Conservation (phyloP, 371 early-diverging fungal genomes). For the Mortierella sp. region DNA sequence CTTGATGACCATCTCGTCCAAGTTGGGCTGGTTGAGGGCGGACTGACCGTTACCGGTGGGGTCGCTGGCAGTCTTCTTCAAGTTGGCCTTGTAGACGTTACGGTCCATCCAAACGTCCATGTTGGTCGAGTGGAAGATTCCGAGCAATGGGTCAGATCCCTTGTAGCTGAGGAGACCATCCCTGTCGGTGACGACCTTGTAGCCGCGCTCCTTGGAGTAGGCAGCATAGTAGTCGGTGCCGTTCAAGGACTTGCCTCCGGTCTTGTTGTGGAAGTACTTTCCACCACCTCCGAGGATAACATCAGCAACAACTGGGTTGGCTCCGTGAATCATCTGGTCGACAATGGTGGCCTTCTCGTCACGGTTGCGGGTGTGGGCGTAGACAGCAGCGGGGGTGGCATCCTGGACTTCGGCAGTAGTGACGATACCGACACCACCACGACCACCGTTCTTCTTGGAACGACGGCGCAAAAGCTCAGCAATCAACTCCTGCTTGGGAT, state of each 20-base stretch:
- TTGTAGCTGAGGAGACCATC: constrained; percentile 61
- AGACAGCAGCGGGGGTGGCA: constrained; percentile 81
- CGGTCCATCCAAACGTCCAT: constrained; percentile 82
- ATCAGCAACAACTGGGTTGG: constrained; percentile 69
- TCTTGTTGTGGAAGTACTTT: constrained; percentile 62
- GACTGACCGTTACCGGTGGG: constrained; percentile 62
- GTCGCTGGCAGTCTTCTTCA: constrained; percentile 58
- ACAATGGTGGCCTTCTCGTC: constrained; percentile 64
- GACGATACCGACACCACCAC: constrained; percentile 74
- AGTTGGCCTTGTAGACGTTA: constrained; percentile 66
- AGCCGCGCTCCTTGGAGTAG: constrained; percentile 64
- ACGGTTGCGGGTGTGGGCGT: constrained; percentile 70
- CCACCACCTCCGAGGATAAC: constrained; percentile 78
- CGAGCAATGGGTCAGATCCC: constrained; percentile 68
- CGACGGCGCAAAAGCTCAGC: constrained; percentile 79
- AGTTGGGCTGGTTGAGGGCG: constrained; percentile 74
- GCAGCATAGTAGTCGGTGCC: constrained; percentile 65
- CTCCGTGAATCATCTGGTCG: constrained; percentile 73
- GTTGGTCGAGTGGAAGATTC: constrained; percentile 72
- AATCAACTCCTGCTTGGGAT: constrained; percentile 71
- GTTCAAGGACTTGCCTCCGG: constrained; percentile 61
- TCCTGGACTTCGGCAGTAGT: constrained; percentile 77
- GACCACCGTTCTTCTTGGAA: constrained; percentile 64
- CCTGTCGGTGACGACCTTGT: constrained; percentile 68
- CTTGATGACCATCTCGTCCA: constrained; percentile 76